Conservation (phyloP, 805 yeast genomes). For the Kuraishia borneana region DNA sequence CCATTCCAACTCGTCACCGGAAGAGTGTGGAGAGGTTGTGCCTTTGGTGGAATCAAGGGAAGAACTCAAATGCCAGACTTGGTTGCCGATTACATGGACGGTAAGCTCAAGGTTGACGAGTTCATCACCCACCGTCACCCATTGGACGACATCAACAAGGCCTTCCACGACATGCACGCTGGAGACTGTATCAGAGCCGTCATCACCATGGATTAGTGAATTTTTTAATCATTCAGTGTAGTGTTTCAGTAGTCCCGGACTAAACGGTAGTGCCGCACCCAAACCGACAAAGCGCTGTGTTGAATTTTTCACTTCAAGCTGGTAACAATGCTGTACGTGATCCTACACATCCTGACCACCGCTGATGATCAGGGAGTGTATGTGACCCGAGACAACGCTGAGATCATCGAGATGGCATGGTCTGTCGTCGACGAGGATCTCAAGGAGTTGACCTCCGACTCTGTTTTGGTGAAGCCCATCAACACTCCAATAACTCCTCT, state of each 20-base stretch:
- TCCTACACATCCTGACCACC: slow-evolving; percentile 51
- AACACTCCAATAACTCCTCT: slow-evolving; percentile 56
- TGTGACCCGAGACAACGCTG: slow-evolving; percentile 56
- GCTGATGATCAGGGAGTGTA: slow-evolving; percentile 52
- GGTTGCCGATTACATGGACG: slow-evolving; percentile 75
- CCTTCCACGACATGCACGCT: slow-evolving; percentile 89
- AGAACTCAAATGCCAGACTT: slow-evolving; percentile 88
- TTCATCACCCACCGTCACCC: slow-evolving; percentile 86
- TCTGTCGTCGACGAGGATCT: slow-evolving; percentile 40
- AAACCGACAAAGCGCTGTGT: neutral
- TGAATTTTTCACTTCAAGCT: too few relatives aligned
- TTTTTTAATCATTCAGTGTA: too few relatives aligned
- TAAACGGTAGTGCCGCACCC: neutral
- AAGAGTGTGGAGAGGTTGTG: slow-evolving; percentile 97
- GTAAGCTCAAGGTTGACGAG: slow-evolving; percentile 82
- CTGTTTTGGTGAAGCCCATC: slow-evolving; percentile 45
- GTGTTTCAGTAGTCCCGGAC: too few relatives aligned
- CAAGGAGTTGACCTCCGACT: slow-evolving; percentile 27
- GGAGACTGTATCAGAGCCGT: slow-evolving; percentile 96
- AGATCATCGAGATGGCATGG: slow-evolving; percentile 63
- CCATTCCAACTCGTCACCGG: slow-evolving; percentile 99
- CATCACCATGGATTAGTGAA: slow-evolving; percentile 17
- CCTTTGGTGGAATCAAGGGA: slow-evolving; percentile 99
- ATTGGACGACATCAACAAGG: slow-evolving; percentile 69
- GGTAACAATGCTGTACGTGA: slow-evolving; percentile 48